Evolutionary conservation across 2,329 filamentous ascomycete genomes (phyloP).

Genomic region (Pseudogymnoascus sp.): DNA sequence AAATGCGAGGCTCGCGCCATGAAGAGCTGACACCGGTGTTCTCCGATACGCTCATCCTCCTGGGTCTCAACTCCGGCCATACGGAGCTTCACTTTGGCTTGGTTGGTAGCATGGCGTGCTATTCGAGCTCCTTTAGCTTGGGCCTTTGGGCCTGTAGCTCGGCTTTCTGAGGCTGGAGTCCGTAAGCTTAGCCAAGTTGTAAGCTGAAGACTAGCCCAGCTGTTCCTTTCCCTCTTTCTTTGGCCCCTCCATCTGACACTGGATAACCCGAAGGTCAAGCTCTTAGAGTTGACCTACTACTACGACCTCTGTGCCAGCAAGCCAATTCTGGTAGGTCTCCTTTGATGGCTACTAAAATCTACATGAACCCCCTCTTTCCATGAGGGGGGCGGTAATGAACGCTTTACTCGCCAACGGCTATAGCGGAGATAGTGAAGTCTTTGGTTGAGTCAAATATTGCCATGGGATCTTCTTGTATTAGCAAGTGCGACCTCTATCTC

Average conservation of each 20-base stretch:
- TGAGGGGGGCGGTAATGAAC: not conserved
- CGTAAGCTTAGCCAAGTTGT: not conserved
- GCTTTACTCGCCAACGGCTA: not conserved
- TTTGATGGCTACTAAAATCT: no score
- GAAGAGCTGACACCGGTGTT: no score
- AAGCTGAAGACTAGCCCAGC: not conserved
- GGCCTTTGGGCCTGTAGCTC: not conserved
- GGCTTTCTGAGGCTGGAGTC: not conserved
- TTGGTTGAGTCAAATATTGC: not conserved
- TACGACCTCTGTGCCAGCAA: not conserved
- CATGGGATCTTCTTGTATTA: not conserved
- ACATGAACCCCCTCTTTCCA: no score
- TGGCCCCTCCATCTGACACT: not conserved
- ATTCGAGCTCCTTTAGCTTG: not conserved
- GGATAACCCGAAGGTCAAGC: not conserved
- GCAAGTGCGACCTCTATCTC: not conserved
- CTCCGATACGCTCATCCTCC: not conserved
- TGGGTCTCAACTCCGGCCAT: not conserved
- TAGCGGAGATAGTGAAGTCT: not conserved
- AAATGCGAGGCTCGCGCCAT: not conserved
- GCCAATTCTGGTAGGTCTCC: no score
- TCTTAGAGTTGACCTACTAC: not conserved
- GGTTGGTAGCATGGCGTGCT: not conserved
- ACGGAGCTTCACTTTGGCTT: not conserved
- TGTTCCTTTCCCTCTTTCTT: not conserved